Conservation (phyloP, 73 alveolate genomes). For the Halteria grandinella region DNA sequence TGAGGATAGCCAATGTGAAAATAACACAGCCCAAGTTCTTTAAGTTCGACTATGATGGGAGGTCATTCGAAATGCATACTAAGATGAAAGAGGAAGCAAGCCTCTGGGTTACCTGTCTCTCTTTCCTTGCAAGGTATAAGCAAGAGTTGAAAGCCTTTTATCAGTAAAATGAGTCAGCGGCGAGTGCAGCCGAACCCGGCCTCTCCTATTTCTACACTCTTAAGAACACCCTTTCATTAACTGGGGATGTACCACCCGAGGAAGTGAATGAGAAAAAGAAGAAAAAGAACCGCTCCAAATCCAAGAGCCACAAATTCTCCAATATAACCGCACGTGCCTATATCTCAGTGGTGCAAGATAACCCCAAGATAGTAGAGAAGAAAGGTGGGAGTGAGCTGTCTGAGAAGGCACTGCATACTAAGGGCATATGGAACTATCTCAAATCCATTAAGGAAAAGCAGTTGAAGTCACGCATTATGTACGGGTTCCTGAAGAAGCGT, state of each 20-base stretch:
- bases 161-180: slow-evolving; percentile 8
- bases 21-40: slow-evolving; percentile 49
- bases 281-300: slow-evolving; percentile 38
- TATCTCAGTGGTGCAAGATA: not conserved
- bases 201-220: slow-evolving; percentile 46
- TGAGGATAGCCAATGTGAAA: slow-evolving; percentile 27
- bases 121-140: slow-evolving; percentile 56
- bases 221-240: slow-evolving; percentile 34
- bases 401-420: slow-evolving; percentile 55
- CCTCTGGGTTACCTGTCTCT: slow-evolving; percentile 71
- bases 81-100: slow-evolving; percentile 62
- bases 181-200: slow-evolving; percentile 33
- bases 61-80: slow-evolving; percentile 67
- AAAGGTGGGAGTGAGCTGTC: slow-evolving; percentile 9
- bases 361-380: slow-evolving; percentile 15
- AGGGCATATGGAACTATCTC: slow-evolving; percentile 76
- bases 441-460: slow-evolving; percentile 49
- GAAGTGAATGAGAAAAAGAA: slow-evolving; percentile 19
- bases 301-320: slow-evolving; percentile 53
- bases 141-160: no score
- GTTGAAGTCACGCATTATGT: slow-evolving; percentile 64
- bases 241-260: slow-evolving; percentile 13
- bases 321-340: slow-evolving; percentile 46
- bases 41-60: slow-evolving; percentile 29
- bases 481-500: slow-evolving; percentile 83